A percentile compares a stretch with the other conserved stretches of the same genome.
These are phyloP conservation scores for Candida sp. DNA, from an alignment of 1,139 yeast genomes.

Conservation along the genomic window DNA sequence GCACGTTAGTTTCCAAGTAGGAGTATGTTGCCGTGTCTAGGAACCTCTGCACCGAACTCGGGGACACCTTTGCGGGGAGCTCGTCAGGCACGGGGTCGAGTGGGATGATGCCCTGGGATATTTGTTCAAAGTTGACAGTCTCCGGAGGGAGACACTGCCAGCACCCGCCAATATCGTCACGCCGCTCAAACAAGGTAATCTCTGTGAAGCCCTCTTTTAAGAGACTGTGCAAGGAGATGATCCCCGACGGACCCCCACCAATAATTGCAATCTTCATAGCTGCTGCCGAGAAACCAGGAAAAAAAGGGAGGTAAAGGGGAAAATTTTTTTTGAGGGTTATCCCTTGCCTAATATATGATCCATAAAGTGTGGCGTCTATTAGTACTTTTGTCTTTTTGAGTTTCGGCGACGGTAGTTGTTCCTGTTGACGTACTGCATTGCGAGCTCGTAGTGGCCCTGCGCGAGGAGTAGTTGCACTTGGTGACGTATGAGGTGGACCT, in stretches of 20 bases:
- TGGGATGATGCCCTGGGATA: constrained; percentile 15
- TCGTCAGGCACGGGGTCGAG: constrained; percentile 22
- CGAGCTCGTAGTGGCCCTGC: background rate
- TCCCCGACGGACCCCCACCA: constrained; percentile 77
- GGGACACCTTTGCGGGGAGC: constrained; percentile 31
- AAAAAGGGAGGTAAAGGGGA: background rate
- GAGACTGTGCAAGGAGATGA: constrained; percentile 59
- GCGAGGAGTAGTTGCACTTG: background rate
- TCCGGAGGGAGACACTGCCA: constrained; percentile 40
- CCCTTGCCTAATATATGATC: too few species aligned
- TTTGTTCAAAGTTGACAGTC: constrained; percentile 17
- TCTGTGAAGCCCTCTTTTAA: constrained; percentile 46
- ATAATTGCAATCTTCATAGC: constrained; percentile 43
- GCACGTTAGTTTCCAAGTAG: constrained; percentile 65
- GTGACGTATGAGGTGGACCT: background rate
- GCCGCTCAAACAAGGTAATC: constrained; percentile 50
- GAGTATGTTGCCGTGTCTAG: constrained; percentile 47
- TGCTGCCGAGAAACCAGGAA: background rate
- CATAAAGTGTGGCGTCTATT: too few species aligned
- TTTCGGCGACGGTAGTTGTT: background rate
- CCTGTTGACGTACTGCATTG: background rate
- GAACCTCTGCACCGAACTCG: constrained; percentile 25
- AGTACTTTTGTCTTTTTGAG: background rate
- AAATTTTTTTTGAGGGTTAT: background rate
- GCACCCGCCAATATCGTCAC: constrained; percentile 47